Conservation (phyloP, 1,284 basidiomycete genomes). For the Marasmius fiardii region DNA sequence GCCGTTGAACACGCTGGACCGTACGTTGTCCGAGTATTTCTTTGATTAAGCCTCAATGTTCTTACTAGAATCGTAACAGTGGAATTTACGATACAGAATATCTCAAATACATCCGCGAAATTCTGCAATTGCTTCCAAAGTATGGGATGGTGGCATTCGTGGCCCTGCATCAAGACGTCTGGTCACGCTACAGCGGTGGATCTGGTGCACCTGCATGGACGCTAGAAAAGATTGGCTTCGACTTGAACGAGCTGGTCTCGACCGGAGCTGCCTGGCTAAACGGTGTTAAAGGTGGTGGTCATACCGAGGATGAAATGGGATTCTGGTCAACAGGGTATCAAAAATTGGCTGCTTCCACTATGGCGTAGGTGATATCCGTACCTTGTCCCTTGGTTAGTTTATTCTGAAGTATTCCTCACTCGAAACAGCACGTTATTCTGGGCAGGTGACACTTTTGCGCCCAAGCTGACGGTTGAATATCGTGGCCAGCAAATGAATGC, state of each 20-base stretch:
- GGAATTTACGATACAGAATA: slow-evolving; percentile 85
- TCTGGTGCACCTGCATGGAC: slow-evolving; percentile 95
- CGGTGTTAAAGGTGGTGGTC: slow-evolving; percentile 74
- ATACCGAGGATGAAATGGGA: slow-evolving; percentile 70
- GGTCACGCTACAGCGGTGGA: slow-evolving; percentile 93
- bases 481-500: slow-evolving; percentile 57
- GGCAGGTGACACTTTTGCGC: slow-evolving; percentile 84
- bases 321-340: slow-evolving; percentile 91
- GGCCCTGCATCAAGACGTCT: slow-evolving; percentile 88
- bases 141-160: slow-evolving; percentile 86
- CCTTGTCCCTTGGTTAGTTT: slow-evolving; percentile 13
- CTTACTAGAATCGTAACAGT: slow-evolving; percentile 32
- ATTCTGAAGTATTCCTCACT: slow-evolving; percentile 14
- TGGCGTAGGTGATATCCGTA: slow-evolving; percentile 60
- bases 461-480: slow-evolving; percentile 58
- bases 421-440: slow-evolving; percentile 76
- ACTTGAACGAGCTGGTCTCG: slow-evolving; percentile 71
- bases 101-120: slow-evolving; percentile 70
- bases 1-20: slow-evolving; percentile 89
- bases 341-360: slow-evolving; percentile 84
- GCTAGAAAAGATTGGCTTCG: slow-evolving; percentile 76
- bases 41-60: background rate
- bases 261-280: slow-evolving; percentile 82
- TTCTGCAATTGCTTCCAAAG: slow-evolving; percentile 76
- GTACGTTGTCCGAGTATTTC: slow-evolving; percentile 45